Percentiles rank a stretch among this genome's conserved stretches.
phyloP scores from a whole-genome alignment of 1,284 basidiomycete genomes.

The Golubevia pallescens region DNA sequence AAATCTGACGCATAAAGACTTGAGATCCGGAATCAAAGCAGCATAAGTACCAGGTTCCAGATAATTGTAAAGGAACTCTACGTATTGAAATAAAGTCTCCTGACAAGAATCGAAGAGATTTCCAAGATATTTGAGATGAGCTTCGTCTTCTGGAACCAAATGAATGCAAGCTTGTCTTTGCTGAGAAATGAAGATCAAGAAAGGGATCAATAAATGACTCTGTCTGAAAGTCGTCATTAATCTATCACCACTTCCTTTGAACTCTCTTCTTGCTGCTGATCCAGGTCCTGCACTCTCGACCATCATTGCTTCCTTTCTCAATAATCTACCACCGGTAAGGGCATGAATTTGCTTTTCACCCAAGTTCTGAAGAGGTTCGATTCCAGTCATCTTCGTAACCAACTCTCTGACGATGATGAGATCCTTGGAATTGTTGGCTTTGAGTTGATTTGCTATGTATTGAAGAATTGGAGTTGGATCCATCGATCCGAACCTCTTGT shows the following conservation, averaged over 20 bases:
- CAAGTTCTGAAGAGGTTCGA: constrained; percentile 72
- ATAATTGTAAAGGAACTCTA: constrained; percentile 52
- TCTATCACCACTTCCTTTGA: constrained; percentile 36
- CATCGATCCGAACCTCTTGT: constrained; percentile 78
- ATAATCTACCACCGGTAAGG: constrained; percentile 84
- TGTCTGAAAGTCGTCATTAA: constrained; percentile 30
- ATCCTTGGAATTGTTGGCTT: constrained; percentile 75
- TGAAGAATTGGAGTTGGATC: constrained; percentile 83
- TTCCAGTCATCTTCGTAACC: constrained; percentile 92
- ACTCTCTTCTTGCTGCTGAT: constrained; percentile 32
- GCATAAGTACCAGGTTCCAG: constrained; percentile 41
- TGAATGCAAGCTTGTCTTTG: constrained; percentile 57
- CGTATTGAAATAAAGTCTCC: constrained; percentile 56
- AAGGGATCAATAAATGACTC: constrained; percentile 43
- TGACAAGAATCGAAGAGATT: constrained; percentile 57
- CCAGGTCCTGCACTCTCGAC: constrained; percentile 56
- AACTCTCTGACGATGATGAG: constrained; percentile 89
- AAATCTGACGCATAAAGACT: constrained; percentile 40
- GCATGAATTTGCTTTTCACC: constrained; percentile 85
- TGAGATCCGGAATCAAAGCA: constrained; percentile 32
- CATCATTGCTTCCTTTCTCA: constrained; percentile 78
- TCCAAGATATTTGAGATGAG: constrained; percentile 55
- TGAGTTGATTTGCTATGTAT: constrained; percentile 87
- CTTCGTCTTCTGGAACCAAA: constrained; percentile 44
- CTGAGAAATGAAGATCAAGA: constrained; percentile 57